Percentiles rank a stretch among this genome's conserved stretches.
Evolutionary conservation across 148 eudicot genomes (phyloP).

Genomic region (Chenopodium berlandieri): DNA sequence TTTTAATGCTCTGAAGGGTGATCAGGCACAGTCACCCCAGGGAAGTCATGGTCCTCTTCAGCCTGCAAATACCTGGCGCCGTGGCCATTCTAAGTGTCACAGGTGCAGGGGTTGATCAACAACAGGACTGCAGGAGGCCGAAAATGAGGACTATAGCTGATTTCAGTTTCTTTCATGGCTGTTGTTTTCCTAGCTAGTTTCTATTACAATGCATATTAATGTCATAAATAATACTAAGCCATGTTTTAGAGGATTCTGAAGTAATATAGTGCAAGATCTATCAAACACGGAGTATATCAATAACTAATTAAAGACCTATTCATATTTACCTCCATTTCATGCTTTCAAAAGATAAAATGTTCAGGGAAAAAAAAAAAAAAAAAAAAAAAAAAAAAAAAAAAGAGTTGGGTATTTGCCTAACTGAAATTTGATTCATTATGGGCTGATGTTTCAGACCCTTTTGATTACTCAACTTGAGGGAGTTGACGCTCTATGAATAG

Average conservation of each 20-base stretch:
- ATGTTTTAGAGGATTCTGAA: slow-evolving; percentile 8
- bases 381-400: no score
- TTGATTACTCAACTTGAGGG: not conserved
- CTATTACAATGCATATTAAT: not conserved
- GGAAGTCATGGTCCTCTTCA: slow-evolving; percentile 7
- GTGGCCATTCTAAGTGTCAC: slow-evolving; percentile 19
- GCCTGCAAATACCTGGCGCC: slow-evolving; percentile 26
- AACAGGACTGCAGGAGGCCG: not conserved
- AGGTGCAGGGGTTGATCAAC: slow-evolving; percentile 20
- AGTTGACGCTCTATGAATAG: not conserved
- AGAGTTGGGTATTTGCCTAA: not conserved
- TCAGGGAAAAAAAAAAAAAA: not conserved
- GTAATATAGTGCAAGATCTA: not conserved
- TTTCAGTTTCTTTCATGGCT: slow-evolving; percentile 10
- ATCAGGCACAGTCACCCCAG: slow-evolving; percentile 15
- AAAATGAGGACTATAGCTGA: not conserved
- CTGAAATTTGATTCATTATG: not conserved
- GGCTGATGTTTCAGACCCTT: not conserved
- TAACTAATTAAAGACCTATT: not conserved
- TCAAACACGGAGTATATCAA: not conserved
- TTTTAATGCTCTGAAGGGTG: slow-evolving; percentile 20
- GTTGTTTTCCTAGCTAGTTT: not conserved
- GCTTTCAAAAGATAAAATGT: not conserved
- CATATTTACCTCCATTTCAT: not conserved
- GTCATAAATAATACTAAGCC: slow-evolving; percentile 17